Percentiles rank a stretch among this genome's conserved stretches.
phyloP scores from a whole-genome alignment of 148 eudicot species.

The Amaranthus cruentus region DNA sequence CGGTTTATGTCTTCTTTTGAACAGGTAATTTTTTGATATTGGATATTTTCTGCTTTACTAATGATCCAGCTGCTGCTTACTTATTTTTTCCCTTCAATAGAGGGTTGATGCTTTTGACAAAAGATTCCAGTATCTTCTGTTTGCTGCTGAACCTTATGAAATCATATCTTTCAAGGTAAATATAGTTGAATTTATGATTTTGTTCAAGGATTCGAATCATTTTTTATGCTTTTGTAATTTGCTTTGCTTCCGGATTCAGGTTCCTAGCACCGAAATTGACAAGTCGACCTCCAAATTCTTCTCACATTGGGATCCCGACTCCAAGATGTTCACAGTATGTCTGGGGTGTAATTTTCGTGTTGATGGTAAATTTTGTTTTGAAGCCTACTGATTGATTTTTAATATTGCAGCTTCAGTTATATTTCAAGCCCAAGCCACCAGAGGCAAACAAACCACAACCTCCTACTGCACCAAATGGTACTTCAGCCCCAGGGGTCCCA shows the following conservation, averaged over 20 bases:
- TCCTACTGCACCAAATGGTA: constrained; percentile 48
- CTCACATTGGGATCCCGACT: constrained; percentile 99
- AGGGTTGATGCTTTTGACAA: constrained; percentile 80
- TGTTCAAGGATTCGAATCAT: neutral
- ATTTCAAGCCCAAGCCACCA: constrained; percentile 91
- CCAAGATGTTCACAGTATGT: constrained; percentile 89
- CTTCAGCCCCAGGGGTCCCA: constrained; percentile 73
- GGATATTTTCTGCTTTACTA: neutral
- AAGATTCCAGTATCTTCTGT: constrained; percentile 81
- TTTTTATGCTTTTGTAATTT: neutral
- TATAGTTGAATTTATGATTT: neutral
- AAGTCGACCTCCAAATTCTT: constrained; percentile 94
- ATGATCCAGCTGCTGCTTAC: neutral
- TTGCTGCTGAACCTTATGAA: constrained; percentile 94
- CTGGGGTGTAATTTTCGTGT: neutral
- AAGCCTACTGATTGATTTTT: neutral
- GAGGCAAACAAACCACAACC: constrained; percentile 79
- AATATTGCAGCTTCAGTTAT: constrained; percentile 73
- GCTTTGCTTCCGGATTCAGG: constrained; percentile 36
- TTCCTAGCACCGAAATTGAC: constrained; percentile 95
- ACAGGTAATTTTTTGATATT: constrained; percentile 43
- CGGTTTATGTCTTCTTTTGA: constrained; percentile 97
- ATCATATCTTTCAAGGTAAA: constrained; percentile 83
- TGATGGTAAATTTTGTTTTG: neutral
- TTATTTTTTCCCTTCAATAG: constrained; percentile 27